Evolutionary conservation across 345 rosid genomes (phyloP).

Genomic region (Populus euphratica): DNA sequence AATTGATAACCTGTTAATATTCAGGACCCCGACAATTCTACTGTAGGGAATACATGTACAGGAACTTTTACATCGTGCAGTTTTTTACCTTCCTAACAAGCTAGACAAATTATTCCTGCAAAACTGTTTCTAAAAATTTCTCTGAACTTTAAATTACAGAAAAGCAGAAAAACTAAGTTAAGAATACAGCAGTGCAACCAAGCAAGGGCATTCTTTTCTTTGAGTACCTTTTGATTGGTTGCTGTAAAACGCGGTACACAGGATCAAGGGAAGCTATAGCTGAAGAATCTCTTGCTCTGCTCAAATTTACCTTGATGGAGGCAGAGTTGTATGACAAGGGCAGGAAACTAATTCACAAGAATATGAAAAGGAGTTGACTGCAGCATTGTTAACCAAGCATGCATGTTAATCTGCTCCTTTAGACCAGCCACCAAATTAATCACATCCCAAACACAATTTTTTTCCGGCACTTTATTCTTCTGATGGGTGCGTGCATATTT

Average conservation of each 20-base stretch:
- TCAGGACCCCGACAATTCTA: conserved; percentile 18
- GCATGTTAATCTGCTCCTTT: conserved; percentile 9
- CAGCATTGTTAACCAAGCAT: conserved; percentile 4
- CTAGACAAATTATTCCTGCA: conserved; percentile 37
- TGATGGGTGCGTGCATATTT: conserved; percentile 24
- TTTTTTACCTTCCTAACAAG: conserved; percentile 25
- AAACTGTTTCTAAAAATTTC: conserved; percentile 33
- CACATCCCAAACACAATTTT: not conserved
- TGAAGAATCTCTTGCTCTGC: conserved; percentile 5
- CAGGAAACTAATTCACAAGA: conserved; percentile 13
- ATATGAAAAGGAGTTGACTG: not conserved
- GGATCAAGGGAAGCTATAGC: conserved; percentile 15
- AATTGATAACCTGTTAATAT: conserved; percentile 12
- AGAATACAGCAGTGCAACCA: conserved; percentile 29
- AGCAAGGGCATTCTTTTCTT: conserved; percentile 17
- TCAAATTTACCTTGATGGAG: conserved; percentile 8
- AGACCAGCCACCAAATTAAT: conserved; percentile 16
- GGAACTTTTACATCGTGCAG: conserved; percentile 27
- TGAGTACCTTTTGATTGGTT: conserved; percentile 24
- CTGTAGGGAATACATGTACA: conserved; percentile 22
- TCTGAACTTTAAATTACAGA: conserved; percentile 32
- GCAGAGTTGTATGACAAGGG: not conserved
- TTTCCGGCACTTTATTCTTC: conserved; percentile 20
- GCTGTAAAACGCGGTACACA: conserved; percentile 15
- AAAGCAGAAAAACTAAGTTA: conserved; percentile 31